Evolutionary conservation across 805 yeast genomes (phyloP).

Genomic region (Saccharomyces jurei): DNA sequence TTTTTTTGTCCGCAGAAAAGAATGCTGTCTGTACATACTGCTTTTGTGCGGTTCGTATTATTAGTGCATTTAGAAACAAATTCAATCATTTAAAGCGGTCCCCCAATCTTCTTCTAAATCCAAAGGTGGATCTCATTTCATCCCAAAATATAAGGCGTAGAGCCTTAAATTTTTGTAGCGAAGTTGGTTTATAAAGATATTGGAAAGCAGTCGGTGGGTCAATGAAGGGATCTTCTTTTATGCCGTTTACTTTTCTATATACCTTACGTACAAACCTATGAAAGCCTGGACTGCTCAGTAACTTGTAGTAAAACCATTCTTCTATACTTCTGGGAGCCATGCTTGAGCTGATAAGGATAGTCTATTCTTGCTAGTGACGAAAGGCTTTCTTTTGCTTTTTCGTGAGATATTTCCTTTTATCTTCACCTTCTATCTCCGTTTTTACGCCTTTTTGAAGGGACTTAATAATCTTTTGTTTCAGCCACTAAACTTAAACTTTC

Average conservation of each 20-base stretch:
- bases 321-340: constrained; percentile 35
- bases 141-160: constrained; percentile 50
- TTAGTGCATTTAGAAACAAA: background rate
- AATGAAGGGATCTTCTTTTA: constrained; percentile 36
- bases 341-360: background rate
- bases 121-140: constrained; percentile 49
- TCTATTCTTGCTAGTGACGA: background rate
- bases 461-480: background rate
- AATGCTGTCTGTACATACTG: background rate
- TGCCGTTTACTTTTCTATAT: constrained; percentile 56
- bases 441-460: background rate
- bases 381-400: constrained; percentile 4
- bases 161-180: constrained; percentile 51
- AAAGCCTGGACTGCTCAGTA: constrained; percentile 52
- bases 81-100: constrained; percentile 11
- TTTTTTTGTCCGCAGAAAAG: background rate
- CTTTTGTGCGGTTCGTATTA: background rate
- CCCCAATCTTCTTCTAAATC: constrained; percentile 32
- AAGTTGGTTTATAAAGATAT: constrained; percentile 41
- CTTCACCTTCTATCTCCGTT: background rate
- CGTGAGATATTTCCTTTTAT: background rate
- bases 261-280: constrained; percentile 54
- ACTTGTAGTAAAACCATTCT: constrained; percentile 39
- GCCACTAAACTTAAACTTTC: background rate
- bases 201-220: constrained; percentile 14